These are phyloP conservation scores for Saccharomyces mikatae DNA, from an alignment of 805 yeast genomes.

Conservation along the genomic window DNA sequence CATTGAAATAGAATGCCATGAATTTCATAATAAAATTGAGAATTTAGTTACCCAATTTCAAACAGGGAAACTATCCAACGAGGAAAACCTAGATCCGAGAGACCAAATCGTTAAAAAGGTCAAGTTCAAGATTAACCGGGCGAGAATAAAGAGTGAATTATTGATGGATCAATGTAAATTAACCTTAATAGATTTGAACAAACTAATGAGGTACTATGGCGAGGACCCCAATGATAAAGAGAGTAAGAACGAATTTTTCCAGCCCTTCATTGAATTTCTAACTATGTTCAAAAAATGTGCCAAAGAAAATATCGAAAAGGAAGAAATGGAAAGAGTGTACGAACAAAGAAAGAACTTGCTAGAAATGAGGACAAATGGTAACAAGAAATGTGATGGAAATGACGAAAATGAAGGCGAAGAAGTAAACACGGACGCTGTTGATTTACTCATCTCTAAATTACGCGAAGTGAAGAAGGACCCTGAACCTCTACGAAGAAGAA, in stretches of 20 bases:
- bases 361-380: constrained; percentile 7
- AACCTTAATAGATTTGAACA: constrained; percentile 46
- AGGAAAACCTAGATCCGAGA: constrained; percentile 53
- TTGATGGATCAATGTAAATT: constrained; percentile 43
- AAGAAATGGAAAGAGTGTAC: constrained; percentile 58
- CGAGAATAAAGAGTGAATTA: constrained; percentile 43
- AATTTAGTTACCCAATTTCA: constrained; percentile 48
- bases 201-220: constrained; percentile 62
- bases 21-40: constrained; percentile 42
- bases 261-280: constrained; percentile 52
- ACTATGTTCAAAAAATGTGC: constrained; percentile 58
- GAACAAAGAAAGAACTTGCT: constrained; percentile 54
- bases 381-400: neutral
- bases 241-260: constrained; percentile 52
- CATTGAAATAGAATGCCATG: constrained; percentile 50
- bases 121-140: constrained; percentile 45
- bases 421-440: constrained; percentile 17
- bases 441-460: constrained; percentile 18
- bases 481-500: constrained; percentile 14
- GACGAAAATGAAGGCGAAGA: constrained; percentile 5
- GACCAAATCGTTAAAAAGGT: constrained; percentile 53
- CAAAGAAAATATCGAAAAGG: constrained; percentile 54
- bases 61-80: constrained; percentile 58
- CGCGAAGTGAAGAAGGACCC: constrained; percentile 18
- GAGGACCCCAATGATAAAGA: constrained; percentile 51